Evolutionary conservation across 495 filamentous ascomycete species (phyloP), one percentile per base, ranked within the genome.

Genomic region (Penicillium chermesinum): DNA sequence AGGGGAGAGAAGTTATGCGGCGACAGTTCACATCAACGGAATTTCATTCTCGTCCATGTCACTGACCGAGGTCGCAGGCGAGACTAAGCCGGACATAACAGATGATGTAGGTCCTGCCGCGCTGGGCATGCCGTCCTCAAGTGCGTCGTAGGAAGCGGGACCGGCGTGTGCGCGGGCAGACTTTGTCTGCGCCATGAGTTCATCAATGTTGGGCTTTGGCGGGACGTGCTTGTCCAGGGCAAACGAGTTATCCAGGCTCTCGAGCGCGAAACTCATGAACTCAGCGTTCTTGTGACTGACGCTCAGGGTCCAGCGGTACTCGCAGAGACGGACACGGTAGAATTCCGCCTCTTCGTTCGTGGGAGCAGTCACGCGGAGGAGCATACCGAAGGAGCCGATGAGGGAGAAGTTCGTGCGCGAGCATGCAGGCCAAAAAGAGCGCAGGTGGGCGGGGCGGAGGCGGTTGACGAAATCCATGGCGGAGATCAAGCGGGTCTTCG

Each of bases 261-360:
- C 72, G 2, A 78, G 56, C 7, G 76, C 74, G 22, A 76, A 78
- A 44, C 68, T 63, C 41, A 79, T 63, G 60, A 96, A 85, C 47
- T 83, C 79, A 19, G 90, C 90, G 33, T 85, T 83, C 58, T 89
- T 88, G 50, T 80, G 82, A 64, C 82, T 87, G 25, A 97, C 91
- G 30, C 82, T 84, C 50, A 98, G 71, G 1, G 91, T 96, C 93
- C 93, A 98, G 38, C 88, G 74, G 62, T 95, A 96, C 72, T 98
- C 93, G 48, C 81, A 81, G 9, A 96, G 73, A 2, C 93, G 73
- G 2, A 85, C 76, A 16, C 86, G 81, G 68, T 98, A 98, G 77
- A 95, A 98, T n/a, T 94, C 89, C 3, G 88, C 88, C 67, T 98
- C 93, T 64, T 97, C 91, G 15, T 80, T 75, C 9, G 84, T 87